Percentiles rank a stretch among this genome's conserved stretches.
These are phyloP conservation scores for Senna siamea DNA, from an alignment of 306 rosid species.

Conservation along the genomic window DNA sequence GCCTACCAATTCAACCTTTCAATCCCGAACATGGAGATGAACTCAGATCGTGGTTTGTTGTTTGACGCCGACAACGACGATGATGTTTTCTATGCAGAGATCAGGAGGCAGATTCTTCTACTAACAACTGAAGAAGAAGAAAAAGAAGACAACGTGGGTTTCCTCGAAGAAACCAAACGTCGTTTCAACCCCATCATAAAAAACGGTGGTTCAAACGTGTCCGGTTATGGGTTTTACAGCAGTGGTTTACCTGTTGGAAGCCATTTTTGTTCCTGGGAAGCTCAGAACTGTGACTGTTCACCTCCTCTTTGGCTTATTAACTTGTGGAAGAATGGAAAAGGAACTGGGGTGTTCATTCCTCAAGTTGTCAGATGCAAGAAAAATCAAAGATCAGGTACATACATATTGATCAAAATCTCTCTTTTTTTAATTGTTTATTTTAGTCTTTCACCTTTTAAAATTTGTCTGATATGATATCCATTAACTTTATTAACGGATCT, in stretches of 20 bases:
- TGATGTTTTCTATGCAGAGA: constrained; percentile 66
- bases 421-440: too few species aligned
- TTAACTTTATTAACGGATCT: too few species aligned
- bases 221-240: constrained; percentile 1
- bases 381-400: constrained; percentile 48
- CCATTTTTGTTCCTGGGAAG: constrained; percentile 44
- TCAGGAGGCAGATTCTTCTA: constrained; percentile 65
- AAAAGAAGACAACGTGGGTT: constrained; percentile 42
- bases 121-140: constrained; percentile 56
- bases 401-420: too few species aligned
- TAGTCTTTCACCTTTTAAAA: too few species aligned
- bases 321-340: constrained; percentile 58
- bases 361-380: constrained; percentile 43
- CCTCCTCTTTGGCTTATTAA: constrained; percentile 55
- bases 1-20: too few species aligned
- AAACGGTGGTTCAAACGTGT: constrained; percentile 11
- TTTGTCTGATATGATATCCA: too few species aligned
- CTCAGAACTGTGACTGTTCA: constrained; percentile 28
- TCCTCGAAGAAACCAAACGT: constrained; percentile 31
- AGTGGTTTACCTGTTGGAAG: background rate
- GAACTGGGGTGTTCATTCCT: constrained; percentile 87
- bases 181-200: background rate
- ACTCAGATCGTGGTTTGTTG: constrained; percentile 31
- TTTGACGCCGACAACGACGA: constrained; percentile 53
- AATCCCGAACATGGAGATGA: constrained; percentile 39